Base-by-base conservation (phyloP, 305 asterid species). In the Nicotiana rustica region DNA sequence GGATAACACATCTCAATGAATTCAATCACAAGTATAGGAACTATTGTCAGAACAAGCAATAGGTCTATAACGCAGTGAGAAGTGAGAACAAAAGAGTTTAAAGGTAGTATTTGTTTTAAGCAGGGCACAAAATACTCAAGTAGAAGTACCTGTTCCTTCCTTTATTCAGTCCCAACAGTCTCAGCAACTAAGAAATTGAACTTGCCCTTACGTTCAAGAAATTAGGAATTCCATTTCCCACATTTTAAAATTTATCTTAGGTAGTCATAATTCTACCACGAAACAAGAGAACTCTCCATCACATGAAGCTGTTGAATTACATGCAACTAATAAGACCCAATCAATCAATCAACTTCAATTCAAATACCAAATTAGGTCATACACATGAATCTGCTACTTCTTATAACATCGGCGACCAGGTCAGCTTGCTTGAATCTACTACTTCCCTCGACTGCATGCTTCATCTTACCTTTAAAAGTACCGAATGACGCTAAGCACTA, bases 91-190 rank as follows among this genome's bases (percentile, higher is more conserved):
- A 14, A 66, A 31, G 68, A 61, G 67, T 10, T 61, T 61, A 61
- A 61, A 61, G 67, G 1, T 13, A 18, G 13, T 18, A 62, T 1
- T 65, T 29, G 52, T 62, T 65, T 65, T 31, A 13, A 65, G 44
- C 18, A 29, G 70, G n/a, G 35, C 44, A 65, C 19, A 65, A 31
- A 65, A 65, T 31, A 65, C 19, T 65, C 70, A 13, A 65, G 70
- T 12, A 65, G 44, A 29, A 65, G 2, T 13, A 31, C 6, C 8
- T 2, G 10, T 14, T 29, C 44, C 33, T 29, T 65, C 70, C n/a
- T 29, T 65, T 65, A 65, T 64, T 25, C 69, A 25, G 6, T 21
- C 69, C 38, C 69, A 64, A 64, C 69, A 64, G n/a, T 64, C 69
- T 64, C 69, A 25, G 38, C n/a, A 64, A 64, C 69, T 64, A 64